Conservation (phyloP, 129 eudicot species). For the Helianthus annuus region HanXRQr2.0-SUNRISE NC_035444.2:82108465-82108964, state of each 20-base stretch:
- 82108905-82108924: background rate
- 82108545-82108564: no score
- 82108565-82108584: no score
- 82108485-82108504: no score
- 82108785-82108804: conserved; percentile 20
- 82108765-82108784: conserved; percentile 1
- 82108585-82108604: no score
- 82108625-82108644: background rate
- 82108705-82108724: conserved; percentile 36
- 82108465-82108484: no score
- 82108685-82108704: conserved; percentile 32
- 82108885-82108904: conserved; percentile 61
- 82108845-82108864: conserved; percentile 15
- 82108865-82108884: conserved; percentile 58
- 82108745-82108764: conserved; percentile 35
- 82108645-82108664: conserved; percentile 4
- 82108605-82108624: background rate
- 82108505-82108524: no score
- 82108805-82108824: conserved; percentile 4
- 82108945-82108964: background rate
- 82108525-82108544: no score
- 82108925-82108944: background rate
- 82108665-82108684: conserved; percentile 18
- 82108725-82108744: conserved; percentile 30
- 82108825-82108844: background rate